Percentiles rank a stretch among this genome's conserved stretches.
phyloP scores from a whole-genome alignment of 2,329 filamentous ascomycete species.

The Pseudogymnoascus destructans region DNA sequence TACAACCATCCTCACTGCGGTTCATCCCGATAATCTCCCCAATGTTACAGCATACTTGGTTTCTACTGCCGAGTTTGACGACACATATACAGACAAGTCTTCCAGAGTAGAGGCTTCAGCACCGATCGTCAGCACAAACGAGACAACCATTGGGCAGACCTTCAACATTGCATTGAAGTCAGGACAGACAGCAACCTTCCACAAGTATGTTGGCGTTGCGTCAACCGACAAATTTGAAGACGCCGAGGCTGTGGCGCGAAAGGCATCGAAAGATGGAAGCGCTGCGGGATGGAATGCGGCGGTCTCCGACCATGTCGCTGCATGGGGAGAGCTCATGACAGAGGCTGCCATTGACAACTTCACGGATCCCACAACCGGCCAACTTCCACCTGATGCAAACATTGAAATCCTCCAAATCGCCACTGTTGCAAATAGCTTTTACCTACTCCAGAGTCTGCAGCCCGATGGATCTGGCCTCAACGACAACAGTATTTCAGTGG shows the following conservation, averaged over 20 bases:
- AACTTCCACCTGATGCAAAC: conserved; percentile 43
- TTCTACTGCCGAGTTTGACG: conserved; percentile 33
- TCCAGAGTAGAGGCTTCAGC: conserved; percentile 19
- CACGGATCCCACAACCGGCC: conserved; percentile 40
- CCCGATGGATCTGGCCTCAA: conserved; percentile 41
- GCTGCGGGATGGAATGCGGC: conserved; percentile 41
- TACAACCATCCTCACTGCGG: conserved; percentile 48
- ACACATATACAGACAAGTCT: conserved; percentile 27
- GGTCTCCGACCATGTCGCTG: conserved; percentile 41
- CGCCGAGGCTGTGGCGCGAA: conserved; percentile 40
- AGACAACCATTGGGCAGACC: conserved; percentile 51
- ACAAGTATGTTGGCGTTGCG: conserved; percentile 56
- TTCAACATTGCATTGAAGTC: conserved; percentile 39
- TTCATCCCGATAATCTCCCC: conserved; percentile 46
- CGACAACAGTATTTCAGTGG: conserved; percentile 52
- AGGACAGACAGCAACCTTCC: conserved; percentile 40
- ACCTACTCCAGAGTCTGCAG: conserved; percentile 38
- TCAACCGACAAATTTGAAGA: conserved; percentile 54
- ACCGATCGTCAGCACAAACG: conserved; percentile 40
- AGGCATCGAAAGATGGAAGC: conserved; percentile 38
- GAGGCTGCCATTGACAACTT: conserved; percentile 51
- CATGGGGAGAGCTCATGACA: conserved; percentile 50
- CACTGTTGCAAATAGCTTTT: conserved; percentile 41
- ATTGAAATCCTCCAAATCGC: conserved; percentile 35
- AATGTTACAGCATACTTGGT: conserved; percentile 50